Base-by-base conservation (phyloP, 352 stramenopile species). In the Globisporangium canariense region DNA sequence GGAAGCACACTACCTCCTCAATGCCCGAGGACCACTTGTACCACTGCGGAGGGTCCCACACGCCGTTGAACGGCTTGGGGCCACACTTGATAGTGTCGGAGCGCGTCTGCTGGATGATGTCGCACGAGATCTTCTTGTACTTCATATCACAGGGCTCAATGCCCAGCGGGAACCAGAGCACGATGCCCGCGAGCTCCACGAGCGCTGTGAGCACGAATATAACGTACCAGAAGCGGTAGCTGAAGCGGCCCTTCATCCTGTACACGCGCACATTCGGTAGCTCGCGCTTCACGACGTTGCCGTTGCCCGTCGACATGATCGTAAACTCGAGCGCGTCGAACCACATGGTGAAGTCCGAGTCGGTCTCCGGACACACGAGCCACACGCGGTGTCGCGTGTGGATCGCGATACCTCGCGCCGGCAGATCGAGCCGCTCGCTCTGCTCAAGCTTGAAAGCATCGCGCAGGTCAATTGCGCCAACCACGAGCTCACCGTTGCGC, bases 371-470 rank as follows among this genome's bases (percentile, higher is more conserved):
- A 72, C 83, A 92, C 52, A 92, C 63, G 43, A 90, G 75, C 83
- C 83, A 92, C 30, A 85, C 78, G 28, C 83, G 83, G 56, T 88
- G 79, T 22, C 81, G 76, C 65, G 83, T 92, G 71, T 90, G 83
- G 69, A 92, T 90, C 36, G 80, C 80, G 58, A 92, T 88, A 49
- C 83, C 83, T 10, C 76, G 64, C 3, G 80, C 74, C 0, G 83
- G 83, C 46, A 92, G 64, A 67, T 92, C 83, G n/a, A 92, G 74
- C 0, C 83, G 83, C 43, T 86, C 81, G 50, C 81, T 89, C 69
- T 90, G 81, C 57, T 90, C 81, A 20, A 92, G 76, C 66, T 92
- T 90, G 65, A 92, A 91, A 30, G 78, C 85, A 61, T 90, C 83
- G 11, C 81, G 78, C 20, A 94, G 61, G 45, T 94, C 85, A 38